Evolutionary conservation across 192 early-diverging fungal genomes (phyloP), one percentile per base, ranked within the genome.

Genomic region (Mortierella hygrophila): DNA sequence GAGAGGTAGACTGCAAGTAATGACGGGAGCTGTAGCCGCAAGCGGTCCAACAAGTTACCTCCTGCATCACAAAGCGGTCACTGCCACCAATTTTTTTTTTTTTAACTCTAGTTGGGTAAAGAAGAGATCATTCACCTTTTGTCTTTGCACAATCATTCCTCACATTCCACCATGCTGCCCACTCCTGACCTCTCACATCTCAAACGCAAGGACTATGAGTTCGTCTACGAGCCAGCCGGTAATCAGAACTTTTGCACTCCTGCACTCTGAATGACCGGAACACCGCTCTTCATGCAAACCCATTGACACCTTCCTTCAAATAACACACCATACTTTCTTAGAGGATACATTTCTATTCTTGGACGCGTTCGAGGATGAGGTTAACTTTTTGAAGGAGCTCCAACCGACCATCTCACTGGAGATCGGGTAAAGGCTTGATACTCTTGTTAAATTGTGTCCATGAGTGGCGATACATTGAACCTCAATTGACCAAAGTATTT

Each of bases 281-380:
- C 29, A 15, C 29, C 13, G 9, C 60, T 4, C 60, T 8, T 26
- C 9, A 60, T 10, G n/a, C 55, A 26, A 29, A 63, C 23, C 26
- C 32, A 6, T 57, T 57, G 52, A 69, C 42, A 29, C 21, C 4
- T 18, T 55, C 20, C 15, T 32, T 57, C 32, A 18, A 72, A 29
- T 46, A 35, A 35, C 38, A 20, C 0, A 52, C 15, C 0, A 21
- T 18, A 21, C 37, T 41, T 65, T 38, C 32, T 38, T 71, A 95
- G 97, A 99, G 91, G 98, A 99, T 86, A 97, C 97, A 0, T 99
- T 98, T 82, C 87, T 99, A 68, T 89, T 99, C 23, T 89, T 99
- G 38, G 97, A 98, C 84, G 95, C 96, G 5, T 92, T 99, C n/a
- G 97, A 98, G 77, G 89, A 91, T 70, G 97, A 98, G 70, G 87